phyloP scores from a whole-genome alignment of 2,329 filamentous ascomycete species.

The Calonectria ilicicola region DNA sequence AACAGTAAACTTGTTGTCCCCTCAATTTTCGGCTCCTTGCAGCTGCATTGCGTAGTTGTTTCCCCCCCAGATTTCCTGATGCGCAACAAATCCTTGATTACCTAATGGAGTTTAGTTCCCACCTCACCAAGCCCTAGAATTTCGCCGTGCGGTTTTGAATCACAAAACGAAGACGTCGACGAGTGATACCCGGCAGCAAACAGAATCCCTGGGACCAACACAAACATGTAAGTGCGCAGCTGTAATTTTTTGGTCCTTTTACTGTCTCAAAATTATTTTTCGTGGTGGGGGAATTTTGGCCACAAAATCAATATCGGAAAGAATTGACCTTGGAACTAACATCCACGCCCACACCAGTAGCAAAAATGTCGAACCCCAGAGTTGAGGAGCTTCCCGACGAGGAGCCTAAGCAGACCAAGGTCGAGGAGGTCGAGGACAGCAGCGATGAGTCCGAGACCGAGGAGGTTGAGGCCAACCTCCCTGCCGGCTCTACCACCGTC shows the following conservation, averaged over 20 bases:
- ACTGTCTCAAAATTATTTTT: slow-evolving; percentile 30
- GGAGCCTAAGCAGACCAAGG: slow-evolving; percentile 83
- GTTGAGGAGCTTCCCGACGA: slow-evolving; percentile 98
- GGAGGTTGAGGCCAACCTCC: slow-evolving; percentile 82
- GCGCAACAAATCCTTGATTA: slow-evolving; percentile 47
- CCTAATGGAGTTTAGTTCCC: slow-evolving; percentile 55
- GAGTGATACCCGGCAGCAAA: slow-evolving; percentile 45
- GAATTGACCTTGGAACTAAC: slow-evolving; percentile 41
- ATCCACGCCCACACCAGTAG: slow-evolving; percentile 48
- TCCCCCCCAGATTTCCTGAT: slow-evolving; percentile 16
- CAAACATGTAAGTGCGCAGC: slow-evolving; percentile 50
- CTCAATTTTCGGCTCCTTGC: slow-evolving; percentile 9
- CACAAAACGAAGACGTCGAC: slow-evolving; percentile 54
- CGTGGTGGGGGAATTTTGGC: slow-evolving; percentile 30
- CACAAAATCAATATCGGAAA: slow-evolving; percentile 29
- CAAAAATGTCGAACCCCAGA: slow-evolving; percentile 94
- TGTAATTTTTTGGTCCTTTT: slow-evolving; percentile 20
- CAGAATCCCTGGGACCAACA: slow-evolving; percentile 50
- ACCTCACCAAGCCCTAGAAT: slow-evolving; percentile 60
- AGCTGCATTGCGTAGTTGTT: slow-evolving; percentile 21
- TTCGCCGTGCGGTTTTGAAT: slow-evolving; percentile 53
- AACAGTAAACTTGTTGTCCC: slow-evolving; percentile 9
- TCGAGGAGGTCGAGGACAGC: slow-evolving; percentile 80
- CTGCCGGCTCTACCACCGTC: slow-evolving; percentile 87
- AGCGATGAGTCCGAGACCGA: slow-evolving; percentile 84